phyloP scores from a whole-genome alignment of 176 grass and related monocot species.

The Thalia dealbata region DNA sequence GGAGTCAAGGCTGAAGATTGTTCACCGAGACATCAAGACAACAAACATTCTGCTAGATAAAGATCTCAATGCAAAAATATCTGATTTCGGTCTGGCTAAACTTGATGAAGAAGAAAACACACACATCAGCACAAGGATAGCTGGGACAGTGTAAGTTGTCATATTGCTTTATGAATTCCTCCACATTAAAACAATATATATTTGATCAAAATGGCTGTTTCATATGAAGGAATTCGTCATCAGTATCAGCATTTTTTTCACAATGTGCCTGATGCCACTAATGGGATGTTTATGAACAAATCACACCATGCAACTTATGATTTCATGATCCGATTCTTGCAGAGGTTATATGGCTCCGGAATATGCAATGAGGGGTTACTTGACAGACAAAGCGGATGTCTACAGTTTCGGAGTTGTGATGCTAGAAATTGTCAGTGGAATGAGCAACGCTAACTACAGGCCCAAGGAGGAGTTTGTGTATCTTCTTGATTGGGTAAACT shows the following conservation, averaged over 20 bases:
- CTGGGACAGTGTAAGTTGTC: constrained; percentile 66
- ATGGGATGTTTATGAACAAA: background rate
- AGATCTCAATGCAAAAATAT: constrained; percentile 77
- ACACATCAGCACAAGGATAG: constrained; percentile 61
- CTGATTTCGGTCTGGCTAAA: constrained; percentile 87
- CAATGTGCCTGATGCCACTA: background rate
- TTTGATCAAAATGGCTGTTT: background rate
- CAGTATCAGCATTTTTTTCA: background rate
- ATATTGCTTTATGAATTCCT: constrained; percentile 23
- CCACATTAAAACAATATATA: background rate
- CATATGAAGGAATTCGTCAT: background rate
- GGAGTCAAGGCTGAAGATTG: constrained; percentile 70
- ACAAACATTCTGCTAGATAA: constrained; percentile 83
- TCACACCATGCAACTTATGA: background rate
- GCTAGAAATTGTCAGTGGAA: constrained; percentile 72
- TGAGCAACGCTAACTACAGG: constrained; percentile 48
- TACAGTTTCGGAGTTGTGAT: constrained; percentile 70
- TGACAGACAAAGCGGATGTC: constrained; percentile 79
- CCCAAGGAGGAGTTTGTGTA: constrained; percentile 53
- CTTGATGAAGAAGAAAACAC: constrained; percentile 56
- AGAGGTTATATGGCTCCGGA: constrained; percentile 96
- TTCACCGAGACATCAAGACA: constrained; percentile 89
- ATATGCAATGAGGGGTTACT: constrained; percentile 85
- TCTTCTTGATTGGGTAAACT: constrained; percentile 92
- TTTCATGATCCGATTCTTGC: constrained; percentile 24